Conservation (phyloP, 2,329 filamentous ascomycete species). For the Trichoderma lentiforme region DNA sequence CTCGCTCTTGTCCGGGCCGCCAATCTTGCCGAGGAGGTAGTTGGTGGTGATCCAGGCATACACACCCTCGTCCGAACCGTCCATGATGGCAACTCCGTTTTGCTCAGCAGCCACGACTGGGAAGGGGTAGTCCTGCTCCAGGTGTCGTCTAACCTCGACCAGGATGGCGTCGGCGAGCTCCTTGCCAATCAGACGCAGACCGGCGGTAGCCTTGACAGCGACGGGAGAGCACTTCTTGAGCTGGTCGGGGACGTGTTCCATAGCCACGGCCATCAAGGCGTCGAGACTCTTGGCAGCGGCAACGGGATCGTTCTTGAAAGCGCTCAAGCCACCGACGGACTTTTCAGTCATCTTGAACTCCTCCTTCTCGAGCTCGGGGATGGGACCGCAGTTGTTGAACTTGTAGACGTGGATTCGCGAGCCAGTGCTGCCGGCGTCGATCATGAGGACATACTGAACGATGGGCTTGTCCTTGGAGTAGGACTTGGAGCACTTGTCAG, state of each 20-base stretch:
- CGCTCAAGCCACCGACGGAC: slow-evolving; percentile 78
- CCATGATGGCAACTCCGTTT: slow-evolving; percentile 93
- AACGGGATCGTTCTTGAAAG: slow-evolving; percentile 81
- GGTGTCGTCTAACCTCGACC: slow-evolving; percentile 73
- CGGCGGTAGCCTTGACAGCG: slow-evolving; percentile 97
- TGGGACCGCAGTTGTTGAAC: slow-evolving; percentile 96
- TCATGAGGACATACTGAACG: slow-evolving; percentile 97
- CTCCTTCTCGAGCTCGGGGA: slow-evolving; percentile 91
- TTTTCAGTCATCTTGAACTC: slow-evolving; percentile 92
- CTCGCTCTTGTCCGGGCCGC: slow-evolving; percentile 80
- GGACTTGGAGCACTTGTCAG: slow-evolving; percentile 76
- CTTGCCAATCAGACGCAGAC: slow-evolving; percentile 78
- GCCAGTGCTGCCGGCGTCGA: slow-evolving; percentile 95
- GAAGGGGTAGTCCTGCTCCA: slow-evolving; percentile 91
- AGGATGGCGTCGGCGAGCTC: slow-evolving; percentile 82
- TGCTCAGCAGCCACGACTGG: slow-evolving; percentile 83
- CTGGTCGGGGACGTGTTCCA: slow-evolving; percentile 79
- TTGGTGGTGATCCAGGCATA: slow-evolving; percentile 99
- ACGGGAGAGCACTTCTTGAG: slow-evolving; percentile 90
- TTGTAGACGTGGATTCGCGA: slow-evolving; percentile 98
- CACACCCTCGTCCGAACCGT: slow-evolving; percentile 93
- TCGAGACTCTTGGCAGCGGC: slow-evolving; percentile 89
- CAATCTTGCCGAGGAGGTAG: slow-evolving; percentile 97
- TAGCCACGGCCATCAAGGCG: slow-evolving; percentile 77
- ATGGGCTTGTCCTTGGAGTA: slow-evolving; percentile 86